A percentile compares a stretch with the other conserved stretches of the same genome.
Conservation (phyloP, 2,329 filamentous ascomycete species). For the Bipolaris victoriae region DNA sequence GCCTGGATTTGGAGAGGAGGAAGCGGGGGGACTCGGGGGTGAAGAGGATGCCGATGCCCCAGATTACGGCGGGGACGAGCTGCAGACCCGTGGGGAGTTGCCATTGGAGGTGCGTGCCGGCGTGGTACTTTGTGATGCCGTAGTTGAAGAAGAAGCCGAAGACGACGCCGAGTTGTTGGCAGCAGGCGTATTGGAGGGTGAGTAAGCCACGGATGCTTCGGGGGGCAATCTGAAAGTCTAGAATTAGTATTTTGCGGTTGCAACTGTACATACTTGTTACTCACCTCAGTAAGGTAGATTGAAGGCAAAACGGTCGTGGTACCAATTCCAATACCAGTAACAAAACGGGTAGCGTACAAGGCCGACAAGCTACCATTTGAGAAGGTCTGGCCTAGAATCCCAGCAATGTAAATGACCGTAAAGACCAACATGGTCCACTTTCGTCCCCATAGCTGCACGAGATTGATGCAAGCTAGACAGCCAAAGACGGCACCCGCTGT, state of each 20-base stretch:
- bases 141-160: conserved; percentile 1
- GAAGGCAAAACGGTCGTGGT: neutral
- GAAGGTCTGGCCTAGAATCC: neutral
- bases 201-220: neutral
- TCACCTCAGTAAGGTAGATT: conserved; percentile 1
- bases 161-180: neutral
- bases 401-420: neutral
- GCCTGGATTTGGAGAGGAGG: neutral
- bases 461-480: neutral
- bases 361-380: neutral
- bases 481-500: neutral
- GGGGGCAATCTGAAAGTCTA: neutral
- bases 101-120: neutral
- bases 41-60: neutral
- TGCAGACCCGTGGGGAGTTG: neutral
- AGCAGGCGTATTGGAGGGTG: neutral
- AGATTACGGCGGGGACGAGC: neutral
- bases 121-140: neutral
- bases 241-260: neutral
- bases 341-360: neutral
- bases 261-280: neutral
- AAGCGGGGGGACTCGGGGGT: neutral
- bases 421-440: neutral
- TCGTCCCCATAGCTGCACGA: neutral
- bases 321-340: neutral